phyloP scores from a whole-genome alignment of 257 asterid genomes.

The Ligustrum vulgare region DNA sequence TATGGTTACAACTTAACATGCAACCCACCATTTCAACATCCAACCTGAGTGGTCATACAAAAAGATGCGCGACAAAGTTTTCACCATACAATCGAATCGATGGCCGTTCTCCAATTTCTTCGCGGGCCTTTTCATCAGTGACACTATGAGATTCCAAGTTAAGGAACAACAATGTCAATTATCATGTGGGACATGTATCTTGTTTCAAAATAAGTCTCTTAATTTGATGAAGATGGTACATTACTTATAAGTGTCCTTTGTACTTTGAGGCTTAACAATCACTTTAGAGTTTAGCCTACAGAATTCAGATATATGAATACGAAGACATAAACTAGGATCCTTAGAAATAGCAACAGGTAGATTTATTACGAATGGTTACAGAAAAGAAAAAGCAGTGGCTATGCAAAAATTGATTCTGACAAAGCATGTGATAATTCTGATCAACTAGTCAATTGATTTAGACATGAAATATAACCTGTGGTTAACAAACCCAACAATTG shows the following conservation, averaged over 20 bases:
- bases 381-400: not conserved
- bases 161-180: not conserved
- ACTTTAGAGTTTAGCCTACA: not conserved
- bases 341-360: constrained; percentile 1
- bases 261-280: not conserved
- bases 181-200: constrained; percentile 20
- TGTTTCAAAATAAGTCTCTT: constrained; percentile 26
- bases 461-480: not conserved
- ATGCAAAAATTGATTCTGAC: constrained; percentile 20
- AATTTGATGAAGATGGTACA: constrained; percentile 32
- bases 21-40: not conserved
- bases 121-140: not conserved
- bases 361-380: constrained; percentile 21
- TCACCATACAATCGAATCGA: not conserved
- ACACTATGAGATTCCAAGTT: not conserved
- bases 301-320: not conserved
- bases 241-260: constrained; percentile 20
- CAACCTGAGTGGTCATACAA: not conserved
- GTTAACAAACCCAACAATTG: not conserved
- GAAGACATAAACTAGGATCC: not conserved
- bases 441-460: constrained; percentile 3
- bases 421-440: not conserved
- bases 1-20: not conserved
- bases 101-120: not conserved
- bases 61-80: not conserved